Conservation (phyloP, 352 stramenopile genomes). For the Globisporangium heterothallicum region DNA sequence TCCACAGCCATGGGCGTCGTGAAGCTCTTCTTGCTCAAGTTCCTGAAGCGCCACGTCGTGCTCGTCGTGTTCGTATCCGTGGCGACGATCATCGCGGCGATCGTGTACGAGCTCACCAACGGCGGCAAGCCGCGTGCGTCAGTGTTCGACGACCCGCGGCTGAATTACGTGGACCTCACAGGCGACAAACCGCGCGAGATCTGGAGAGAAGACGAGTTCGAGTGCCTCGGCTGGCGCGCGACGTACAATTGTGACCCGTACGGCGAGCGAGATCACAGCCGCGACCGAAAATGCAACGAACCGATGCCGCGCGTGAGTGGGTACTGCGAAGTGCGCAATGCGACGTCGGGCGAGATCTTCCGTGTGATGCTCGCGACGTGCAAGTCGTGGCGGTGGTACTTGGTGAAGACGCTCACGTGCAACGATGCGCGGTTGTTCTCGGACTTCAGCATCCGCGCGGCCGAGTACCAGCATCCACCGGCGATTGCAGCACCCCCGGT, state of each 20-base stretch:
- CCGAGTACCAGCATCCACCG: conserved; percentile 30
- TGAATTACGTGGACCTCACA: conserved; percentile 38
- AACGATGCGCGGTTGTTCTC: conserved; percentile 53
- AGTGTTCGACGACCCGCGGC: conserved; percentile 27
- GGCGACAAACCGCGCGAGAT: conserved; percentile 25
- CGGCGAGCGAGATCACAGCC: conserved; percentile 29
- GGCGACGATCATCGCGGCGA: conserved; percentile 31
- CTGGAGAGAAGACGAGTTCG: conserved; percentile 57
- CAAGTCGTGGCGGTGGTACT: conserved; percentile 57
- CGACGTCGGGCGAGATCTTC: conserved; percentile 40
- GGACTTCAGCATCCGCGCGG: conserved; percentile 59
- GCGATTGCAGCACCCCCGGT: conserved; percentile 1
- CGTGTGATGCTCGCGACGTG: conserved; percentile 72
- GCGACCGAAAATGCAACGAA: conserved; percentile 41
- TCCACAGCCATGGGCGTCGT: conserved; percentile 15
- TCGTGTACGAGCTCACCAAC: conserved; percentile 56
- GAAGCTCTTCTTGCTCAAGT: conserved; percentile 22
- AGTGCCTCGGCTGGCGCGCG: conserved; percentile 69
- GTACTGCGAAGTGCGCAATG: conserved; percentile 71
- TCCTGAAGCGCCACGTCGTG: conserved; percentile 35
- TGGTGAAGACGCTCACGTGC: conserved; percentile 52
- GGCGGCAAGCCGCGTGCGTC: conserved; percentile 38
- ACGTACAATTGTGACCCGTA: conserved; percentile 64
- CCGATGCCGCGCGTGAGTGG: conserved; percentile 41
- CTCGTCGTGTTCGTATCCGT: conserved; percentile 33